Base-by-base conservation (phyloP, 257 asterid species). In the Verbena officinalis region DNA sequence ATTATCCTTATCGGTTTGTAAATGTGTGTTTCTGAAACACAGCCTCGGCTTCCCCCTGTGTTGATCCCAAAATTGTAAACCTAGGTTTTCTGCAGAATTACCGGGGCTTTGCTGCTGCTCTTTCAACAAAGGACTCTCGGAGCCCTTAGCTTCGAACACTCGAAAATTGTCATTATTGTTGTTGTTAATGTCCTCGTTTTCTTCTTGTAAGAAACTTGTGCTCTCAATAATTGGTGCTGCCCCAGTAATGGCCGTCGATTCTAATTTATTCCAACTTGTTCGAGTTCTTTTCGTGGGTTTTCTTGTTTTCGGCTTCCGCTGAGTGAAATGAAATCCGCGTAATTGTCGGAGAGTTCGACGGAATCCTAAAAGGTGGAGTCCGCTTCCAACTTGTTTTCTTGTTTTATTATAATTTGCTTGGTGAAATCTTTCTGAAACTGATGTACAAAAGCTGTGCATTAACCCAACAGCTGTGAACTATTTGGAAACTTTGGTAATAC, bases 11-110 rank as follows among this genome's bases (percentile, higher is more conserved):
- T n/a, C n/a, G n/a, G n/a, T n/a, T n/a, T n/a, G n/a, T n/a, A n/a
- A n/a, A n/a, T n/a, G n/a, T n/a, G n/a, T n/a, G n/a, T 83, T 33
- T 82, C 91, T 0, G 94, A 86, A 13, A 44, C 75, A 55, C 86
- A 73, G 55, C 75, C 79, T 24, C 90, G 73, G 59, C 73, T 70
- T 15, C 83, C 80, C 69, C 90, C 91, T 75, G 11, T 74, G 82
- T 34, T 83, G 78, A 71, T 90, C 90, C 97, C 99, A 88, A 74
- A 78, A 93, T 53, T 86, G 87, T 16, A 93, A 70, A 40, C 97
- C 97, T 89, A 80, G 73, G 57, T 90, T 81, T 77, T 82, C 95
- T 21, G 40, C 80, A 1, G 97, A 93, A 42, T 93, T 81, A 24
- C 78, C 79, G 2, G 96, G 96, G 78, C 90, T 86, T 51, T 74